Evolutionary conservation across 2,329 filamentous ascomycete species (phyloP).

Genomic region (Alternaria metachromatica): DNA sequence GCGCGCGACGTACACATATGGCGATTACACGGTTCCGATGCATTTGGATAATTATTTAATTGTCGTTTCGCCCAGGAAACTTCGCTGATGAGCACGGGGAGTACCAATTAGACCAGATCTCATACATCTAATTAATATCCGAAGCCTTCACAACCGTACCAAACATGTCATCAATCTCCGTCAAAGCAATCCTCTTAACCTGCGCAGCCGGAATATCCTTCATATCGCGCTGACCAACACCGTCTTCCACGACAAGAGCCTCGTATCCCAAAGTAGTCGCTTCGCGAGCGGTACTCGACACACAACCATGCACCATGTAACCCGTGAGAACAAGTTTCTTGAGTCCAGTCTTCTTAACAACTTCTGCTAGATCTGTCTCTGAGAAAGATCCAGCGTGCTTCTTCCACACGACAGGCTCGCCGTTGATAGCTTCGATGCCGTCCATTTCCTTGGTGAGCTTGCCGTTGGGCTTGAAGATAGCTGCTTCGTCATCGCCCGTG

Average conservation of each 20-base stretch:
- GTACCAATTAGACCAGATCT: no score
- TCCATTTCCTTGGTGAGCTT: background rate
- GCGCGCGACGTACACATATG: background rate
- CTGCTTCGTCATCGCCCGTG: background rate
- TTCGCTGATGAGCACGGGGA: background rate
- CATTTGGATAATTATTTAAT: background rate
- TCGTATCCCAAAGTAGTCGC: background rate
- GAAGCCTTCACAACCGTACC: background rate
- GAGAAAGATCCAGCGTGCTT: background rate
- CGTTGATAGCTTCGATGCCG: background rate
- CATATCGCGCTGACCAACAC: background rate
- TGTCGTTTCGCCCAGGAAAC: background rate
- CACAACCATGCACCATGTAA: background rate
- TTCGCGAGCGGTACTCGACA: background rate
- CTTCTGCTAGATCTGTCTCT: background rate
- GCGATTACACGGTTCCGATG: background rate
- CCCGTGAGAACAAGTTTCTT: background rate
- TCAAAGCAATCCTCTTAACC: background rate
- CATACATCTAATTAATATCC: background rate
- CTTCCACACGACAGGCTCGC: background rate
- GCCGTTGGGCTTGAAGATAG: background rate
- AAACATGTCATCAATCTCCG: background rate
- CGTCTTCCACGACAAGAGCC: background rate
- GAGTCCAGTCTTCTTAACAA: background rate
- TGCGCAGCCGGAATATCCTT: background rate